Evolutionary conservation across 2,329 filamentous ascomycete genomes (phyloP).

Genomic region (Penicillium digitatum): DNA sequence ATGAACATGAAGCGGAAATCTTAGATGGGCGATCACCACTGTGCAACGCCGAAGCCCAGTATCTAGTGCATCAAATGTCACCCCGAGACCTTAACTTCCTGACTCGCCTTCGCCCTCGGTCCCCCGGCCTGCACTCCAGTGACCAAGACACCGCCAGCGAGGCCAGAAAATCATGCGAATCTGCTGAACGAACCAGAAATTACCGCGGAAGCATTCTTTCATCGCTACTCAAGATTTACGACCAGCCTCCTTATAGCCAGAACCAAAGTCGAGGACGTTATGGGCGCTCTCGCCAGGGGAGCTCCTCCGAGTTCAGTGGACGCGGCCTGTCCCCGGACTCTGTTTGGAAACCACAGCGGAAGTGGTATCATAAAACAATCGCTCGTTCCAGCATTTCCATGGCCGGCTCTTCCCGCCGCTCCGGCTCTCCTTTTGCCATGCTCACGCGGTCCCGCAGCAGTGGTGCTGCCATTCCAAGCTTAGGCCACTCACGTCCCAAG

Average conservation of each 20-base stretch:
- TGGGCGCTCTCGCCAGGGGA: slow-evolving; percentile 31
- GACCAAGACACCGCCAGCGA: slow-evolving; percentile 31
- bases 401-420: slow-evolving; percentile 28
- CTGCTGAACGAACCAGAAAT: slow-evolving; percentile 62
- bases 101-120: slow-evolving; percentile 32
- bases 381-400: slow-evolving; percentile 37
- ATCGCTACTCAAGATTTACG: slow-evolving; percentile 67
- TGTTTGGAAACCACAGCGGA: slow-evolving; percentile 30
- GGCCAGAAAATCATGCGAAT: slow-evolving; percentile 48
- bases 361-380: slow-evolving; percentile 42
- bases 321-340: slow-evolving; percentile 34
- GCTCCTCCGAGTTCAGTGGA: slow-evolving; percentile 30
- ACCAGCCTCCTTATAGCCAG: slow-evolving; percentile 40
- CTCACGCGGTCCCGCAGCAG: slow-evolving; percentile 39
- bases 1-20: slow-evolving; percentile 32
- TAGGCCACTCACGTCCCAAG: slow-evolving; percentile 13
- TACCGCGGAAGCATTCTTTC: slow-evolving; percentile 72
- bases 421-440: slow-evolving; percentile 28
- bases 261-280: slow-evolving; percentile 22
- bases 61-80: slow-evolving; percentile 38
- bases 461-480: slow-evolving; percentile 27
- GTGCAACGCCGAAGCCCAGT: slow-evolving; percentile 31
- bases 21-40: slow-evolving; percentile 28
- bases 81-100: slow-evolving; percentile 32
- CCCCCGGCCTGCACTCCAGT: slow-evolving; percentile 33